Evolutionary conservation across 306 rosid genomes (phyloP).

Genomic region (Ormosia semicastrata): DNA sequence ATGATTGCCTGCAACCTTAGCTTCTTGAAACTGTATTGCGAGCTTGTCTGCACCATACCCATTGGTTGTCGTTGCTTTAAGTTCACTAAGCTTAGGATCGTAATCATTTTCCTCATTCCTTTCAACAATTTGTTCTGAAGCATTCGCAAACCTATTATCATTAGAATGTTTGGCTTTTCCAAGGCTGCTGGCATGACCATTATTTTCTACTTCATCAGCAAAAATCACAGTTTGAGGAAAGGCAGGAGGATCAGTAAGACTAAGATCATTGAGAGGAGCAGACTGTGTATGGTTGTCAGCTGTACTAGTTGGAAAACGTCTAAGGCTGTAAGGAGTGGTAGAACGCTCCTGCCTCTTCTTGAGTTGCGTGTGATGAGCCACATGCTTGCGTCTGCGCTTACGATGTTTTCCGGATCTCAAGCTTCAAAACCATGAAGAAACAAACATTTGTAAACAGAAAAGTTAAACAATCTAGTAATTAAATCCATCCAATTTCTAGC

Average conservation of each 20-base stretch:
- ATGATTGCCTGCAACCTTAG: constrained; percentile 25
- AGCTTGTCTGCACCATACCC: constrained; percentile 42
- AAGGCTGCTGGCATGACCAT: constrained; percentile 23
- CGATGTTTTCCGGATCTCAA: constrained; percentile 52
- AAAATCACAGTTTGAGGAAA: constrained; percentile 45
- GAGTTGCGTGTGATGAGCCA: constrained; percentile 45
- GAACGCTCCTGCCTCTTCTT: constrained; percentile 76
- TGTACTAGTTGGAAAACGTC: constrained; percentile 39
- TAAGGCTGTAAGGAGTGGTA: constrained; percentile 45
- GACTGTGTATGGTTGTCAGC: constrained; percentile 41
- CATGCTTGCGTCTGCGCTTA: constrained; percentile 64
- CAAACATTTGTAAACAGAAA: neutral
- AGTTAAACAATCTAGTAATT: neutral
- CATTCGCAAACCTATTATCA: constrained; percentile 35
- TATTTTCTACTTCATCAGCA: constrained; percentile 39
- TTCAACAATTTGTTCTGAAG: constrained; percentile 17
- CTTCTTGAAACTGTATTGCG: constrained; percentile 50
- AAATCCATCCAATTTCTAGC: neutral
- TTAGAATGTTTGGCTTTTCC: constrained; percentile 25
- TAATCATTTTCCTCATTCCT: constrained; percentile 52
- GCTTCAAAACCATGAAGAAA: constrained; percentile 42
- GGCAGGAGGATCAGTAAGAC: constrained; percentile 32
- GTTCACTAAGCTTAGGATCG: constrained; percentile 85
- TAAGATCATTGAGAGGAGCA: constrained; percentile 34
- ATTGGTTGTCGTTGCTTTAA: constrained; percentile 48